A percentile compares a stretch with the other conserved stretches of the same genome.
phyloP scores from a whole-genome alignment of 176 grass and related monocot species.

The Aegilops longissima region DNA sequence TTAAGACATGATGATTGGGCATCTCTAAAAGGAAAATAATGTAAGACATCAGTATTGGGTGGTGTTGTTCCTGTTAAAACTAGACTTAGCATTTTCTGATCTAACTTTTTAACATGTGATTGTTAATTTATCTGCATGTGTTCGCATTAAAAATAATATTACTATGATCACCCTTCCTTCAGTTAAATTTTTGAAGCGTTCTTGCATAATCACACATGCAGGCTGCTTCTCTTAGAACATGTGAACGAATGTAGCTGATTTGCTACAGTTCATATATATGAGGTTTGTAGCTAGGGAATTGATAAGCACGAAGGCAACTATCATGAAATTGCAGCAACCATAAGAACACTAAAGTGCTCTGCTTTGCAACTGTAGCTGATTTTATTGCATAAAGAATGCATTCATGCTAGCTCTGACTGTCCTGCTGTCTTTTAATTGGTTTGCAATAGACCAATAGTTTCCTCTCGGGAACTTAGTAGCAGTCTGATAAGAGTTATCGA shows the following conservation, averaged over 20 bases:
- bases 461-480: constrained; percentile 31
- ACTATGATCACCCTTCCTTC: background rate
- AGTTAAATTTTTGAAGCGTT: background rate
- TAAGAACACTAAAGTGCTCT: constrained; percentile 39
- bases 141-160: background rate
- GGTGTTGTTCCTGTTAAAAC: background rate
- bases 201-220: background rate
- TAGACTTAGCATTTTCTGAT: background rate
- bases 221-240: background rate
- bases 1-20: constrained; percentile 7
- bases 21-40: background rate
- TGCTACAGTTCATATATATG: background rate
- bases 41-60: background rate
- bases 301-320: background rate
- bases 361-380: constrained; percentile 36
- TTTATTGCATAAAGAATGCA: constrained; percentile 40
- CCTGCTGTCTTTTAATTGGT: constrained; percentile 34
- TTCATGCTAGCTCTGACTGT: constrained; percentile 32
- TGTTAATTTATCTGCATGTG: constrained; percentile 1
- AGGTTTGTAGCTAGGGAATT: constrained; percentile 8
- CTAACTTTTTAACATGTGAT: background rate
- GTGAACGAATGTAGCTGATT: background rate
- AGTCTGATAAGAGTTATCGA: constrained; percentile 36
- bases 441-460: constrained; percentile 39
- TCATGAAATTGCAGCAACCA: constrained; percentile 24